Evolutionary conservation across 345 rosid species (phyloP).

Genomic region (Nephelium lappaceum): DNA sequence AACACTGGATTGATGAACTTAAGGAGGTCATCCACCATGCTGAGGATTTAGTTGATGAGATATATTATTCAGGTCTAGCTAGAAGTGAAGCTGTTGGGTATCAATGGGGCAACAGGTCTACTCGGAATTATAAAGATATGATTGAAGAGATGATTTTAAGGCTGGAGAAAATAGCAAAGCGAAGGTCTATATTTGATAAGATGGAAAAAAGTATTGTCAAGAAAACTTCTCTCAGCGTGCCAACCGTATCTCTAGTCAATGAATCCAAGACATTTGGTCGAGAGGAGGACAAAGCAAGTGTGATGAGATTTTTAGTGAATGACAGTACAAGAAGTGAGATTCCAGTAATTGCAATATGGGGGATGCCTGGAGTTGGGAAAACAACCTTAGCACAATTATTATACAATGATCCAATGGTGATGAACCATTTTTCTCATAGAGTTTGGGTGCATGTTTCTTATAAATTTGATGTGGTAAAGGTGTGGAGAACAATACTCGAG

Average conservation of each 20-base stretch:
- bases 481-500: conserved; percentile 35
- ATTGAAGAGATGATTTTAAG: too few species aligned
- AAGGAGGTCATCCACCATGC: too few species aligned
- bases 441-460: conserved; percentile 50
- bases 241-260: conserved; percentile 23
- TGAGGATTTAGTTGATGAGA: too few species aligned
- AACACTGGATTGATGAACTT: too few species aligned
- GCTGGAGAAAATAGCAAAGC: too few species aligned
- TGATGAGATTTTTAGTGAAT: background rate
- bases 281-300: background rate
- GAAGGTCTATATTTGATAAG: too few species aligned
- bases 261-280: conserved; percentile 7
- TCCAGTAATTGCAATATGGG: conserved; percentile 24
- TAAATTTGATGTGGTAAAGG: conserved; percentile 38
- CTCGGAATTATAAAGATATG: too few species aligned
- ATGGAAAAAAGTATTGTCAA: too few species aligned
- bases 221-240: too few species aligned
- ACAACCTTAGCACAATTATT: conserved; percentile 43
- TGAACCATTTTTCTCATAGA: conserved; percentile 22
- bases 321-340: background rate
- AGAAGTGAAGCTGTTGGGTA: too few species aligned
- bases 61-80: too few species aligned
- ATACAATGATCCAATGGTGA: conserved; percentile 29
- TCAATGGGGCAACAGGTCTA: too few species aligned
- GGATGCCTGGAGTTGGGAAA: conserved; percentile 45